phyloP scores from a whole-genome alignment of 441 rosid species.

The Populus hybrid region DNA sequence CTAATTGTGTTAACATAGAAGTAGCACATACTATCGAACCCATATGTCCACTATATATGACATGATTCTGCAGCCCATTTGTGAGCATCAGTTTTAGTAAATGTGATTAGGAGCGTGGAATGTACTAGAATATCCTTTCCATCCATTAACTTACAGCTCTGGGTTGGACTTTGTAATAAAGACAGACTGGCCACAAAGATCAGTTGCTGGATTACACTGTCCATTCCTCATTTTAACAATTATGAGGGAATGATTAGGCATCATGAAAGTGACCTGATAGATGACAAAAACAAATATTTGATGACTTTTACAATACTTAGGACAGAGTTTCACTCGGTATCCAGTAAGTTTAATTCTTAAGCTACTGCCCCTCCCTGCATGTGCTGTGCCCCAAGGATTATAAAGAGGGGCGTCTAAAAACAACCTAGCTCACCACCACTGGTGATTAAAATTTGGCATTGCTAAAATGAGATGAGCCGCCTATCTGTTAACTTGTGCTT shows the following conservation, averaged over 20 bases:
- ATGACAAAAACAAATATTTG: background rate
- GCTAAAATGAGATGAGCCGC: background rate
- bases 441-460: background rate
- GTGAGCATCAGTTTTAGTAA: background rate
- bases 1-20: background rate
- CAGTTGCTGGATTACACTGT: background rate
- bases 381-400: background rate
- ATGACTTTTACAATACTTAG: background rate
- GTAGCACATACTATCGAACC: background rate
- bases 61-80: background rate
- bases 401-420: background rate
- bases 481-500: background rate
- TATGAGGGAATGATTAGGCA: background rate
- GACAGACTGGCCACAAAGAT: background rate
- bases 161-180: background rate
- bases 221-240: constrained; percentile 1
- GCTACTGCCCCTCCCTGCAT: background rate
- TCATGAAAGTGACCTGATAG: background rate
- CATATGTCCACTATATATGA: background rate
- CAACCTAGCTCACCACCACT: background rate
- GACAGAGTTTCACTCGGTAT: background rate
- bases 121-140: background rate
- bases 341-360: background rate
- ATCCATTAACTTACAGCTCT: background rate
- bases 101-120: background rate